Conservation (phyloP, 768 basidiomycete genomes). For the Xanthoconium purpureum region DNA sequence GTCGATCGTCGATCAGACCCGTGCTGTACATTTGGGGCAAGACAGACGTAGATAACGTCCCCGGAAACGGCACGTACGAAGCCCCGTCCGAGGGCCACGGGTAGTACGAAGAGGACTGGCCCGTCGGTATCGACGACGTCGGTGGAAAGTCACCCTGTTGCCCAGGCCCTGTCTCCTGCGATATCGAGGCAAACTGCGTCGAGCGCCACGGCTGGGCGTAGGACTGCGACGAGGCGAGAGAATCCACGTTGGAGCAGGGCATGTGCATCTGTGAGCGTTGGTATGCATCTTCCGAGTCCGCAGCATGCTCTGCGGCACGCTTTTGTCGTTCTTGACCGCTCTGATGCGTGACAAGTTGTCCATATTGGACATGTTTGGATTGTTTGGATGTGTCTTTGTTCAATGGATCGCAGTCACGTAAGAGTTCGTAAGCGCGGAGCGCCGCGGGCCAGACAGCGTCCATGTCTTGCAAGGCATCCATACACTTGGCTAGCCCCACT, state of each 20-base stretch:
- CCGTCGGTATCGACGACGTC: slow-evolving; percentile 5
- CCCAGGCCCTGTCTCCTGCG: slow-evolving; percentile 5
- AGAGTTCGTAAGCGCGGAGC: slow-evolving; percentile 67
- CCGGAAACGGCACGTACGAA: slow-evolving; percentile 37
- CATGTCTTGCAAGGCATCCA: slow-evolving; percentile 64
- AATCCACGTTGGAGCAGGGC: background rate
- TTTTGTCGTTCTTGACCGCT: slow-evolving; percentile 44
- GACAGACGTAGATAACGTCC: slow-evolving; percentile 64
- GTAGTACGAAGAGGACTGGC: slow-evolving; percentile 35
- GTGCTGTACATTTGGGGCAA: slow-evolving; percentile 76
- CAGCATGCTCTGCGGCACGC: slow-evolving; percentile 54
- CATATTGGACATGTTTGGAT: background rate
- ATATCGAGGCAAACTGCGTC: slow-evolving; percentile 16
- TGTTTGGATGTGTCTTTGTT: slow-evolving; percentile 7
- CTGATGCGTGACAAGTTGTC: slow-evolving; percentile 13
- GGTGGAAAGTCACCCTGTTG: slow-evolving; percentile 11
- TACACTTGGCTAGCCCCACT: slow-evolving; percentile 61
- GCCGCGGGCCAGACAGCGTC: slow-evolving; percentile 74
- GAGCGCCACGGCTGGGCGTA: slow-evolving; percentile 32
- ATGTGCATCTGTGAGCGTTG: slow-evolving; percentile 23
- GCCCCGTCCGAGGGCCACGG: slow-evolving; percentile 42
- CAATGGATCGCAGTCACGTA: slow-evolving; percentile 55
- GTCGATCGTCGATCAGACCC: slow-evolving; percentile 56
- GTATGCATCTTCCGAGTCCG: slow-evolving; percentile 36
- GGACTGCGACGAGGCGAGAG: slow-evolving; percentile 12